These are phyloP conservation scores for Mycena vulgaris DNA, from an alignment of 768 basidiomycete genomes.

Conservation along the genomic window DNA sequence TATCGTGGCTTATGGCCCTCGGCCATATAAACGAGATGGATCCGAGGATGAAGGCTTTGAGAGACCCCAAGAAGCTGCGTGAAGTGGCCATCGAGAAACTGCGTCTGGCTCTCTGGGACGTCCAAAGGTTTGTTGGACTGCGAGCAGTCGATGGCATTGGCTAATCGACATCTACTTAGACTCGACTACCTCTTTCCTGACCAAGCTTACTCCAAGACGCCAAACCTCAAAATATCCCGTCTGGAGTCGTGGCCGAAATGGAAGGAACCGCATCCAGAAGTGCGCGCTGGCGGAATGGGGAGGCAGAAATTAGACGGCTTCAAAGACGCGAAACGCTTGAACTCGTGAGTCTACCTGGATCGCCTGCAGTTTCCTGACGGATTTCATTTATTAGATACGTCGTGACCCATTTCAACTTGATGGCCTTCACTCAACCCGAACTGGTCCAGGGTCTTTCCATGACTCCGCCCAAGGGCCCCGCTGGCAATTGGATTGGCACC, in stretches of 20 bases:
- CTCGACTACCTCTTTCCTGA: slow-evolving; percentile 40
- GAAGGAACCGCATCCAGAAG: slow-evolving; percentile 29
- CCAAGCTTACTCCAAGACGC: slow-evolving; percentile 22
- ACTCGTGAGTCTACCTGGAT: slow-evolving; percentile 14
- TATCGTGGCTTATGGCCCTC: slow-evolving; percentile 33
- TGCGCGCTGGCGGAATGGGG: slow-evolving; percentile 15
- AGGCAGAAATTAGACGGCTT: slow-evolving; percentile 6
- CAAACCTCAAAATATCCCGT: slow-evolving; percentile 31
- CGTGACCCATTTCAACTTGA: slow-evolving; percentile 37
- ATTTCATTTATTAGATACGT: slow-evolving; percentile 33
- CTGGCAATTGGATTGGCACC: slow-evolving; percentile 38
- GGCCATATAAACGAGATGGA: slow-evolving; percentile 26
- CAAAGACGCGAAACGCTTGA: slow-evolving; percentile 21
- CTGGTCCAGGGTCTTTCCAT: slow-evolving; percentile 17
- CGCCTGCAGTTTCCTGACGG: background rate
- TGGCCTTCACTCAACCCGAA: slow-evolving; percentile 40
- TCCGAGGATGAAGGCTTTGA: slow-evolving; percentile 16
- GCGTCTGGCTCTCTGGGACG: slow-evolving; percentile 36
- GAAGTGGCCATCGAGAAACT: slow-evolving; percentile 27
- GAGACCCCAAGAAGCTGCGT: slow-evolving; percentile 23
- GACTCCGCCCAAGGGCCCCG: slow-evolving; percentile 24
- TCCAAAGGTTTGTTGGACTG: slow-evolving; percentile 19
- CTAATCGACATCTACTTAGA: background rate
- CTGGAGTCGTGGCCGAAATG: slow-evolving; percentile 31
- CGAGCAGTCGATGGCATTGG: background rate